phyloP scores from a whole-genome alignment of 179 eudicot genomes.

The Spergularia azorica region DNA sequence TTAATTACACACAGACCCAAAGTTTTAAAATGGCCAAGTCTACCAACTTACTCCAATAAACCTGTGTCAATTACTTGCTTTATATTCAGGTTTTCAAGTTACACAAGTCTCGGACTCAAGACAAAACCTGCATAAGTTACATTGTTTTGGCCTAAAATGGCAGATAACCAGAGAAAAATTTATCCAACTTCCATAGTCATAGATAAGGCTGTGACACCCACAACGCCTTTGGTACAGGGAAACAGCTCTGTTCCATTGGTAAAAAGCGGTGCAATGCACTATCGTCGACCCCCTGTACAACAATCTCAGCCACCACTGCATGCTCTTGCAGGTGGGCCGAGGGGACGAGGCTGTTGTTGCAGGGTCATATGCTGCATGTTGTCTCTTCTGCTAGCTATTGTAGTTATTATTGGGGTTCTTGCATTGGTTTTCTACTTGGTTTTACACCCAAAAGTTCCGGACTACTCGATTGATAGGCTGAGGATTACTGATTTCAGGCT shows the following conservation, averaged over 20 bases:
- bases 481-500: conserved; percentile 60
- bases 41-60: conserved; percentile 9
- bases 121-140: neutral
- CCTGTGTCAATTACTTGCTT: conserved; percentile 22
- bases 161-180: conserved; percentile 26
- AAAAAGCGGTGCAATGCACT: neutral
- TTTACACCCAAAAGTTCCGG: conserved; percentile 71
- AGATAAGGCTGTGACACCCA: conserved; percentile 14
- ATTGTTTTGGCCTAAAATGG: conserved; percentile 13
- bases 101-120: neutral
- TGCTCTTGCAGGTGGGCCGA: conserved; percentile 17
- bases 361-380: conserved; percentile 26
- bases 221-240: conserved; percentile 16
- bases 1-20: too few species aligned
- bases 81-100: conserved; percentile 14
- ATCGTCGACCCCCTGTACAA: neutral
- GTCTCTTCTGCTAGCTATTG: neutral
- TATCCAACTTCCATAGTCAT: conserved; percentile 22
- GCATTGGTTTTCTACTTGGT: conserved; percentile 49
- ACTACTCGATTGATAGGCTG: conserved; percentile 65
- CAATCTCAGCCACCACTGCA: conserved; percentile 2
- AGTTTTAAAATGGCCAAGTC: neutral
- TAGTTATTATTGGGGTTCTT: conserved; percentile 20
- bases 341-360: conserved; percentile 23
- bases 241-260: neutral